phyloP scores from a whole-genome alignment of 371 early-diverging fungal genomes.

The Mucor indicus region DNA sequence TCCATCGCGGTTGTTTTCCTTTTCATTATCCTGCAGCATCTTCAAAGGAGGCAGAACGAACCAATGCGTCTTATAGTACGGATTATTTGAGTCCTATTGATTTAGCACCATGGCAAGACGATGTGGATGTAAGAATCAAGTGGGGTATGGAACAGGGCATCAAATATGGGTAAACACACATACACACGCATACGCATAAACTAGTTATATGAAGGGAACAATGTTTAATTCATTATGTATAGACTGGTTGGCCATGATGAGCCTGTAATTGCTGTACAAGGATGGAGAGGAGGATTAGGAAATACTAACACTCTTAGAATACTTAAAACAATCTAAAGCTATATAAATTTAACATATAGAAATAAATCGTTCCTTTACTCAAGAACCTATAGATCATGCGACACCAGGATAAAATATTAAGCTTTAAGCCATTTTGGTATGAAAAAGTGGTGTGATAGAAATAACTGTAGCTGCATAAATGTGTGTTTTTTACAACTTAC shows the following conservation, averaged over 20 bases:
- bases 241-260: conserved; percentile 62
- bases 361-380: no score
- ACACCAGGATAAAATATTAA: no score
- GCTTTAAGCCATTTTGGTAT: no score
- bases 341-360: no score
- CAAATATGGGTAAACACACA: conserved; percentile 38
- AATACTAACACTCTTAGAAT: conserved; percentile 86
- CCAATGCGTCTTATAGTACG: conserved; percentile 30
- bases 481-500: no score
- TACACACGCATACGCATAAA: background rate
- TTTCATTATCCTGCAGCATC: conserved; percentile 66
- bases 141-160: conserved; percentile 73
- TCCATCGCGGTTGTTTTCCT: conserved; percentile 90
- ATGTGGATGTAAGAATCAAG: conserved; percentile 75
- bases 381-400: no score
- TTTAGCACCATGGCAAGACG: conserved; percentile 68
- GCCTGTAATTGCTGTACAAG: conserved; percentile 76
- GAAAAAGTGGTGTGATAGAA: no score
- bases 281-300: conserved; percentile 78
- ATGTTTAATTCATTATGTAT: no score
- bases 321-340: no score
- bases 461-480: no score
- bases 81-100: conserved; percentile 39
- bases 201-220: no score
- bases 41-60: conserved; percentile 43